phyloP scores from a whole-genome alignment of 345 rosid species.

The Aethionema arabicum region DNA sequence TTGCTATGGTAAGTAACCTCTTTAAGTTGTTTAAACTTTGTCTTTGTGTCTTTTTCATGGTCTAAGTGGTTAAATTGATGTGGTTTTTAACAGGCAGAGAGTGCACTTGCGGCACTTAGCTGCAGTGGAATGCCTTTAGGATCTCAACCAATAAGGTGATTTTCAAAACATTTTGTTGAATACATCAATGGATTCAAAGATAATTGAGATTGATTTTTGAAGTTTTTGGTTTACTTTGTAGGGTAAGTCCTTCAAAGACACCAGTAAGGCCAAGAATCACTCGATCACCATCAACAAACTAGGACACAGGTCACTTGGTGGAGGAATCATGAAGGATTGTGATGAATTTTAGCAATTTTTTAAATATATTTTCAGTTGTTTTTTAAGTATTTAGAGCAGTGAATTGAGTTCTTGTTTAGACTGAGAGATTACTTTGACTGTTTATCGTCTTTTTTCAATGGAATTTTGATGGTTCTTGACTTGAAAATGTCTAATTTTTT shows the following conservation, averaged over 20 bases:
- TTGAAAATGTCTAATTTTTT: too few relatives aligned
- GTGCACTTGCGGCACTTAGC: conserved; percentile 72
- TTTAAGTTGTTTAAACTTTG: not conserved
- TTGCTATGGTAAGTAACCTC: conserved; percentile 57
- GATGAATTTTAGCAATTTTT: conserved; percentile 17
- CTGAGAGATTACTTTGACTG: not conserved
- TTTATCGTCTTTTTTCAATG: not conserved
- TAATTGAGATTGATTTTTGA: not conserved
- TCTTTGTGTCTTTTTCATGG: not conserved
- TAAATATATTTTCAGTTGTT: not conserved
- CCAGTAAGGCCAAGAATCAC: conserved; percentile 66
- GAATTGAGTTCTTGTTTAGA: conserved; percentile 28
- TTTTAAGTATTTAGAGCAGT: conserved; percentile 12
- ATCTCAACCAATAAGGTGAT: conserved; percentile 69
- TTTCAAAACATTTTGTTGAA: not conserved
- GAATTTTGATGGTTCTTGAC: not conserved
- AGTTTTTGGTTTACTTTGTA: conserved; percentile 22
- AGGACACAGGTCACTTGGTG: conserved; percentile 21
- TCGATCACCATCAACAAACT: conserved; percentile 35
- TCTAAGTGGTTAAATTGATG: not conserved
- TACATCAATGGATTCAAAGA: not conserved
- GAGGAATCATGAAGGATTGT: conserved; percentile 15
- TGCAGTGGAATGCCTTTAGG: conserved; percentile 78
- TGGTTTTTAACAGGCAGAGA: conserved; percentile 61
- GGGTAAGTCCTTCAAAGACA: conserved; percentile 88